Evolutionary conservation across 192 early-diverging fungal genomes (phyloP).

Genomic region (Backusella sp.): DNA sequence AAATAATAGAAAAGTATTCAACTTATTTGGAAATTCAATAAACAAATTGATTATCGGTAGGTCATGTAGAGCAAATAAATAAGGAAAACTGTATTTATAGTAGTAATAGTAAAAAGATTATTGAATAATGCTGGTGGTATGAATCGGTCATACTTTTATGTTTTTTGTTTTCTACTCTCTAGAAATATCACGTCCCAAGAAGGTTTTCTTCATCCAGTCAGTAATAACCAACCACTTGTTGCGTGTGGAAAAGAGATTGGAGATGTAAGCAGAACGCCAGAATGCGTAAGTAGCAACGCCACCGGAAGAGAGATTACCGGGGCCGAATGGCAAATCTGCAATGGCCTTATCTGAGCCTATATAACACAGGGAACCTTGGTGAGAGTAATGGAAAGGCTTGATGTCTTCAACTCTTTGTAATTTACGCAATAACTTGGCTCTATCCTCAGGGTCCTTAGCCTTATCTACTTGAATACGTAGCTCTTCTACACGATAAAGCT

Average conservation of each 20-base stretch:
- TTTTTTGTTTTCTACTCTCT: slow-evolving; percentile 67
- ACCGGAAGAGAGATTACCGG: slow-evolving; percentile 62
- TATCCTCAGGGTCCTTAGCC: slow-evolving; percentile 13
- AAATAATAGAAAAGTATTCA: background rate
- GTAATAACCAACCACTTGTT: slow-evolving; percentile 80
- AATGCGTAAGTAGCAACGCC: slow-evolving; percentile 73
- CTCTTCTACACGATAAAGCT: slow-evolving; percentile 51
- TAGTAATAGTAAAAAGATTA: background rate
- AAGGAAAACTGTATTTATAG: background rate
- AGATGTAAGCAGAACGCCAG: slow-evolving; percentile 75
- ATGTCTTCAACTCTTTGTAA: slow-evolving; percentile 38
- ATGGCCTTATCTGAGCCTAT: slow-evolving; percentile 94
- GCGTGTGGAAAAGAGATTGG: slow-evolving; percentile 81
- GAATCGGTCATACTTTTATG: background rate
- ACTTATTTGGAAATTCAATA: background rate
- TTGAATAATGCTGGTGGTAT: background rate
- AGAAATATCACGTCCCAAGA: slow-evolving; percentile 91
- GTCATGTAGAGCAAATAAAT: background rate
- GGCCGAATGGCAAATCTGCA: slow-evolving; percentile 84
- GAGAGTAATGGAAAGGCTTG: slow-evolving; percentile 78
- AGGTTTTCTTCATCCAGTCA: slow-evolving; percentile 89
- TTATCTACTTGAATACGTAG: slow-evolving; percentile 26
- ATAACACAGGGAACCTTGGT: slow-evolving; percentile 87
- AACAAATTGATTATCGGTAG: background rate
- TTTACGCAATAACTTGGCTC: slow-evolving; percentile 28